These are phyloP conservation scores for Sclerotinia trifoliorum DNA, from an alignment of 2,329 filamentous ascomycete species.

Conservation along the genomic window DNA sequence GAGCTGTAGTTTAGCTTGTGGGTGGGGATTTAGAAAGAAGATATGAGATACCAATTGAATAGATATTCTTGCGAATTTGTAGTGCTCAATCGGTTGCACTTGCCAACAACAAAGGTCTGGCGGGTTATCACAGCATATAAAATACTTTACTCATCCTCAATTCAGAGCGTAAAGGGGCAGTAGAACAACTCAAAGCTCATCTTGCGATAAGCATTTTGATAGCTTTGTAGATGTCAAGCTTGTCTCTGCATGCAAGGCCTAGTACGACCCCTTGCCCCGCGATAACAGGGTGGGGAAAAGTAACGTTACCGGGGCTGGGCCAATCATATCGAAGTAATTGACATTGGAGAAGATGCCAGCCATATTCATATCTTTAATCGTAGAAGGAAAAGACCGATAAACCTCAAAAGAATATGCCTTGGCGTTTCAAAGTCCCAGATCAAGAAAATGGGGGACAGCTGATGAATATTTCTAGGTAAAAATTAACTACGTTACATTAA, in stretches of 20 bases:
- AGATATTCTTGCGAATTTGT: background rate
- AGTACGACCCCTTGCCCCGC: conserved; percentile 1
- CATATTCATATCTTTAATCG: background rate
- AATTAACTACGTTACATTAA: conserved; percentile 4
- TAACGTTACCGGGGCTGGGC: conserved; percentile 1
- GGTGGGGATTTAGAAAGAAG: background rate
- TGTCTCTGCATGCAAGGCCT: background rate
- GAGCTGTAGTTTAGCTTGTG: background rate
- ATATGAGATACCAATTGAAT: background rate
- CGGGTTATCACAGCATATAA: background rate
- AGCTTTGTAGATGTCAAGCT: background rate
- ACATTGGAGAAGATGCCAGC: conserved; percentile 1
- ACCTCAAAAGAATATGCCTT: background rate
- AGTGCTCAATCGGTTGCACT: background rate
- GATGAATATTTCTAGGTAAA: background rate
- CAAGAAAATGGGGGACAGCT: conserved; percentile 6
- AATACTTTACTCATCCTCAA: background rate
- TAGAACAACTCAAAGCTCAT: background rate
- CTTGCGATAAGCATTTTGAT: background rate
- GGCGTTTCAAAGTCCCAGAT: background rate
- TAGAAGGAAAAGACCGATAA: no score
- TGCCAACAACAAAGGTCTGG: background rate
- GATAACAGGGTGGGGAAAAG: conserved; percentile 6
- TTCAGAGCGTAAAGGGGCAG: background rate
- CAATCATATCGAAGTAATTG: conserved; percentile 10